Evolutionary conservation across 768 basidiomycete genomes (phyloP).

Genomic region (Galerina marginata): DNA sequence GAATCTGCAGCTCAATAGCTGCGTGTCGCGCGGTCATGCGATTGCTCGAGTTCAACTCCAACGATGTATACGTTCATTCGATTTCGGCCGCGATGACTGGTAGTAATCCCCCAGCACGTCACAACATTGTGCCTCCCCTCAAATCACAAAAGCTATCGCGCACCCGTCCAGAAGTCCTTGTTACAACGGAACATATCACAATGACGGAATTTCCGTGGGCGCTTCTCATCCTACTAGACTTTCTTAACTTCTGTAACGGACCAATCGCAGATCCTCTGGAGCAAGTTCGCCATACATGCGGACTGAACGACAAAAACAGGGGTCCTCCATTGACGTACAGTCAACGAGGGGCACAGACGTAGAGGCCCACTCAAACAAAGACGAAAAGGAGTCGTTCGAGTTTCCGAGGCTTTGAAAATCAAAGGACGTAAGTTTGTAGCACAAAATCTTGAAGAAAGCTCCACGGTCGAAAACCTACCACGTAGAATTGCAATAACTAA

Average conservation of each 20-base stretch:
- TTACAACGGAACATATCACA: constrained; percentile 65
- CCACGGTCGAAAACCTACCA: neutral
- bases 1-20: constrained; percentile 53
- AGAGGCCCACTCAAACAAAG: constrained; percentile 34
- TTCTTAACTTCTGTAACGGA: neutral
- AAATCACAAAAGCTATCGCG: constrained; percentile 32
- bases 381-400: constrained; percentile 33
- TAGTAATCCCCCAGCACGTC: constrained; percentile 33
- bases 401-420: constrained; percentile 12
- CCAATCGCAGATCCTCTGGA: constrained; percentile 16
- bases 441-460: no score
- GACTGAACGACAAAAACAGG: constrained; percentile 20
- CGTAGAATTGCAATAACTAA: neutral
- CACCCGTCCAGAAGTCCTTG: constrained; percentile 54
- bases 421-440: neutral
- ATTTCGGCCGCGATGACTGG: constrained; percentile 41
- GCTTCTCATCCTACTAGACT: neutral
- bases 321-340: constrained; percentile 33
- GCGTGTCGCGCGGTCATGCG: constrained; percentile 74
- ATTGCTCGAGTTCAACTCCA: constrained; percentile 58
- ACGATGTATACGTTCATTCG: constrained; percentile 53
- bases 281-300: constrained; percentile 30
- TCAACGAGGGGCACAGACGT: constrained; percentile 27
- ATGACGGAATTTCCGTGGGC: constrained; percentile 61
- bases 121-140: constrained; percentile 31